Conservation (phyloP, 345 rosid genomes). For the Camelina hispida region DNA sequence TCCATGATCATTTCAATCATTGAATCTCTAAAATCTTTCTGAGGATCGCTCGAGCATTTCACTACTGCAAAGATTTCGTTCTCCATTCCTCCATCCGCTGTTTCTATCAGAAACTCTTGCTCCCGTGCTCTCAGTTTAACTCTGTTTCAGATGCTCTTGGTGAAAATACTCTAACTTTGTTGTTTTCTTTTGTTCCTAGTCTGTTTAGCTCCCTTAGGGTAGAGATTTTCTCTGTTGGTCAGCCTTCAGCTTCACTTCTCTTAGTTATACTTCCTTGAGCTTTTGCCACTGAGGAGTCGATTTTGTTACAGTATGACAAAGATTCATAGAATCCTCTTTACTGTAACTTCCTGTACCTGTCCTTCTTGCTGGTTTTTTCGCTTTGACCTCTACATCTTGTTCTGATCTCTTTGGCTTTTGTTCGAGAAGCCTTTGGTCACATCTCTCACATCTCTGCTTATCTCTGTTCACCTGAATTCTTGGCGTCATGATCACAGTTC, state of each 20-base stretch:
- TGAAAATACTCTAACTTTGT: conserved; percentile 60
- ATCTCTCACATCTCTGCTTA: conserved; percentile 47
- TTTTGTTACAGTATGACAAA: conserved; percentile 37
- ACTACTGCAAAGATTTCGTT: conserved; percentile 72
- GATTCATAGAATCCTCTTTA: conserved; percentile 39
- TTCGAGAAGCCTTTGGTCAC: conserved; percentile 43
- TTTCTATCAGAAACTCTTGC: conserved; percentile 28
- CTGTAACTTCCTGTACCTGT: conserved; percentile 38
- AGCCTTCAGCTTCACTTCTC: conserved; percentile 53
- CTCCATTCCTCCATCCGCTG: conserved; percentile 39
- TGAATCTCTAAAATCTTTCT: conserved; percentile 82
- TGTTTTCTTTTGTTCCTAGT: conserved; percentile 53
- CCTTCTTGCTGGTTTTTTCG: conserved; percentile 38
- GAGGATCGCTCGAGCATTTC: conserved; percentile 77
- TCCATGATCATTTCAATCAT: conserved; percentile 90
- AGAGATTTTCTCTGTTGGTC: conserved; percentile 74
- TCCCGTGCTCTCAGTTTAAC: conserved; percentile 56
- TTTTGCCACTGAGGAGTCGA: conserved; percentile 45
- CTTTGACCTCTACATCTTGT: conserved; percentile 32
- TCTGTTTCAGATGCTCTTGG: conserved; percentile 67
- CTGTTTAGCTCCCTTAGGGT: conserved; percentile 56
- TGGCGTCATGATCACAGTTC: conserved; percentile 59
- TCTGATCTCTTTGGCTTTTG: conserved; percentile 44
- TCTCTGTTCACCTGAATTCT: conserved; percentile 50
- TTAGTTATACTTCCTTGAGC: conserved; percentile 52